Conservation (phyloP, 2,329 filamentous ascomycete genomes). For the Fusarium lyarnte region DNA sequence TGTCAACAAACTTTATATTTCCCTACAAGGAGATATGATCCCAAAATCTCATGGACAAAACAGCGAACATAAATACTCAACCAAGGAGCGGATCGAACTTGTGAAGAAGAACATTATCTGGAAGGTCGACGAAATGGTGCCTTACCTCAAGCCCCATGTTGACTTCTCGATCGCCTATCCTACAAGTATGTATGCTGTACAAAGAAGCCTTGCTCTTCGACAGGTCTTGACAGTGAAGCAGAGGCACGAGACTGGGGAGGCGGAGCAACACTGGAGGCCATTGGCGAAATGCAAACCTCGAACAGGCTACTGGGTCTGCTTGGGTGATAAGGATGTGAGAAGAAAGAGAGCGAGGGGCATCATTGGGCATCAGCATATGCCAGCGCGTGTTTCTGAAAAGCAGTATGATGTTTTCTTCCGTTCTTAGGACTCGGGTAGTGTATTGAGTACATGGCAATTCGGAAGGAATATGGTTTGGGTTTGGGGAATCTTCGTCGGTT, state of each 20-base stretch:
- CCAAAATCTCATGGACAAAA: not conserved
- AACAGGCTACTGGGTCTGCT: constrained; percentile 42
- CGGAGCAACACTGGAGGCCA: constrained; percentile 38
- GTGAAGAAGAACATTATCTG: not conserved
- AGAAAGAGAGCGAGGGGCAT: not conserved
- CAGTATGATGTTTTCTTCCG: constrained; percentile 6
- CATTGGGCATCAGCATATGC: not conserved
- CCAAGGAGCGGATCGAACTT: not conserved
- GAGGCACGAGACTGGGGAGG: constrained; percentile 7
- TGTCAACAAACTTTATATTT: constrained; percentile 27
- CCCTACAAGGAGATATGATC: constrained; percentile 11
- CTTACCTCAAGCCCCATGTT: constrained; percentile 21
- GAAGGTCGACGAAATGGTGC: constrained; percentile 33
- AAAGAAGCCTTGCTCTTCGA: constrained; percentile 19
- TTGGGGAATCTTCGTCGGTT: not conserved
- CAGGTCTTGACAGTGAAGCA: constrained; percentile 25
- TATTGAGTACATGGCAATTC: not conserved
- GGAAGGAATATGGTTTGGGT: not conserved
- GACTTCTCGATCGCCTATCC: constrained; percentile 40
- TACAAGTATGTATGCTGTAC: constrained; percentile 29
- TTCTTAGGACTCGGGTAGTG: not conserved
- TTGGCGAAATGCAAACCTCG: constrained; percentile 13
- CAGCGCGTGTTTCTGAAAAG: not conserved
- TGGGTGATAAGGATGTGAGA: constrained; percentile 31
- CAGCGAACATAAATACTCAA: not conserved